Evolutionary conservation across 768 basidiomycete species (phyloP).

Genomic region (Boletus sp.): DNA sequence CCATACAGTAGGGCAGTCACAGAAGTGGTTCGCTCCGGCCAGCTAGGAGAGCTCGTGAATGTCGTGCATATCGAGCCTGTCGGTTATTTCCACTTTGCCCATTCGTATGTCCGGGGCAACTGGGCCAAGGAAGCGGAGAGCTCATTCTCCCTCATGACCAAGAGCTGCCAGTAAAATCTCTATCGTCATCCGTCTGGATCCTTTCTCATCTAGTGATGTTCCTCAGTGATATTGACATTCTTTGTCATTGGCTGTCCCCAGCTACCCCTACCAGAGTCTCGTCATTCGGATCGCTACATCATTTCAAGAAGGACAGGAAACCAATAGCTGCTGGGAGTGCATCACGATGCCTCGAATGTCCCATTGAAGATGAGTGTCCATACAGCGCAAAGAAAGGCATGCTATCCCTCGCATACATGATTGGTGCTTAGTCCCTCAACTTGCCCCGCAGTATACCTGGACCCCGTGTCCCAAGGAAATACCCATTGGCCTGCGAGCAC

Average conservation of each 20-base stretch:
- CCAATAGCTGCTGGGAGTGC: slow-evolving; percentile 65
- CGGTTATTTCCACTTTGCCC: slow-evolving; percentile 85
- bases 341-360: slow-evolving; percentile 74
- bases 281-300: slow-evolving; percentile 82
- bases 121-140: slow-evolving; percentile 70
- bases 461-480: slow-evolving; percentile 53
- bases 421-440: background rate
- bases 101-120: slow-evolving; percentile 82
- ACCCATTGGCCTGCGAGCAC: slow-evolving; percentile 61
- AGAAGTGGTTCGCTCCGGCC: slow-evolving; percentile 64
- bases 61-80: slow-evolving; percentile 83
- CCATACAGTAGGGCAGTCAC: slow-evolving; percentile 74
- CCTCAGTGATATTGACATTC: slow-evolving; percentile 76
- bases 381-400: slow-evolving; percentile 86
- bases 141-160: slow-evolving; percentile 84
- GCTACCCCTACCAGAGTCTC: slow-evolving; percentile 65
- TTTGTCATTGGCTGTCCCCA: slow-evolving; percentile 75
- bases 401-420: slow-evolving; percentile 11
- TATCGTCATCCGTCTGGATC: background rate
- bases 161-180: slow-evolving; percentile 77
- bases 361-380: slow-evolving; percentile 66
- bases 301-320: slow-evolving; percentile 73
- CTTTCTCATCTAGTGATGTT: background rate
- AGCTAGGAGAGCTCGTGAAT: slow-evolving; percentile 76
- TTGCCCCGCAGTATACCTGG: slow-evolving; percentile 67